Base-by-base conservation (phyloP, 768 basidiomycete species). In the Neoboletus brunneissimus region DNA sequence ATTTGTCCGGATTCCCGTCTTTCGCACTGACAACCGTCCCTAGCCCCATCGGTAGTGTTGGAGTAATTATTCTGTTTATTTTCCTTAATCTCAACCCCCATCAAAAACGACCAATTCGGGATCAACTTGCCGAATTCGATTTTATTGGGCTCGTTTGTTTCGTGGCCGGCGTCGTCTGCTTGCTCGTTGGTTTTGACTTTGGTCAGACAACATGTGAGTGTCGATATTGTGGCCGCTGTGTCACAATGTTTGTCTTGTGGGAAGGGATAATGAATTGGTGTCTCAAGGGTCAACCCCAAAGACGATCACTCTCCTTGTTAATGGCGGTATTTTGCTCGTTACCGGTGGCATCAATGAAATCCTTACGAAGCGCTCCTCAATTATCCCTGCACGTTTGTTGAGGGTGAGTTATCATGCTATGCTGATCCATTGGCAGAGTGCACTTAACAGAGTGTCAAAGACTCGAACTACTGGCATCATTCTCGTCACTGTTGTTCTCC, bases 31-130 rank as follows among this genome's bases (percentile, higher is more conserved):
- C 23, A 15, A 16, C 32, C n/a, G 5, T 9, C 23, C 20, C 11
- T 48, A 89, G 89, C 42, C 90, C 90, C 1, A 89, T 86, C 0
- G 89, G 87, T 23, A 88, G 86, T 43, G 61, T 86, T 35, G 86
- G 86, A 5, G 82, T 77, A 23, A 72, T 60, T 1, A 62, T 89
- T 35, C 73, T 91, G 4, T 88, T 90, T 65, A 77, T 82, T 66
- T 91, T 87, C 77, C 79, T 92, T 37, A 87, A 90, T 61, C 76
- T 91, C n/a, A 90, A 91, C 62, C 88, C 90, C 1, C 87, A 83
- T 53, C 76, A 82, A 53, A 79, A 80, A 8, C 81, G 78, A 53
- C 75, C 85, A 0, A 68, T 89, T 43, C 74, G 72, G 15, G 70
- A 88, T 53, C 85, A 91, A 66, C 60, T 81, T 20, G 59, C 65